Evolutionary conservation across 306 rosid species (phyloP).

Genomic region (Delonix regia): DNA sequence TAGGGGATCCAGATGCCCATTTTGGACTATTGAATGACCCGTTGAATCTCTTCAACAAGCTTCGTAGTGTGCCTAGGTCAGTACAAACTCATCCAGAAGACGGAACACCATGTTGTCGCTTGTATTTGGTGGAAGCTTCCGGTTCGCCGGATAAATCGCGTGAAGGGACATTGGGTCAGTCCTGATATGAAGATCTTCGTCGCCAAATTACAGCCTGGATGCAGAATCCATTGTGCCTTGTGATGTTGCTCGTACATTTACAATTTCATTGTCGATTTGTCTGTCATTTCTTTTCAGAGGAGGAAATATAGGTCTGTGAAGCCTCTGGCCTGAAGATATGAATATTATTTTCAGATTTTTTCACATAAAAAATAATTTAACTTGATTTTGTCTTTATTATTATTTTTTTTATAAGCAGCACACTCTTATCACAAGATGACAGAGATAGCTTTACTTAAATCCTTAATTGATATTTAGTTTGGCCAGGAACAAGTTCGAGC

Average conservation of each 20-base stretch:
- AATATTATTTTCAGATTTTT: not conserved
- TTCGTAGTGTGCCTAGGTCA: conserved; percentile 86
- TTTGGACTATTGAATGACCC: conserved; percentile 86
- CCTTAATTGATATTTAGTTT: not conserved
- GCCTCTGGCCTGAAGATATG: conserved; percentile 14
- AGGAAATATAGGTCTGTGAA: conserved; percentile 16
- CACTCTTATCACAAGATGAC: not conserved
- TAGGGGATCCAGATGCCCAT: conserved; percentile 97
- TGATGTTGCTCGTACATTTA: not conserved
- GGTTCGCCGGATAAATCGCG: conserved; percentile 72
- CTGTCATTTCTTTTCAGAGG: not conserved
- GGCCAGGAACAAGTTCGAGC: not conserved
- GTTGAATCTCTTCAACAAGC: conserved; percentile 82
- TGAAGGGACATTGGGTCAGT: conserved; percentile 35
- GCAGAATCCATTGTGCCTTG: conserved; percentile 37
- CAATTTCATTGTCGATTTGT: not conserved
- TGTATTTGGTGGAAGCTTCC: conserved; percentile 90
- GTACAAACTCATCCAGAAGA: conserved; percentile 82
- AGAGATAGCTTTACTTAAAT: not conserved
- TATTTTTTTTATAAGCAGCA: not conserved
- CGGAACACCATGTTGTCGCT: conserved; percentile 89
- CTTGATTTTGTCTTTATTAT: not conserved
- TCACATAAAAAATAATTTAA: conserved; percentile 5
- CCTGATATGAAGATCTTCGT: conserved; percentile 38
- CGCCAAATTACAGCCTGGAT: conserved; percentile 37